Evolutionary conservation across 108 stramenopile species (phyloP), one percentile per base, ranked within the genome.

Genomic region (Cyclostephanos tholiformis): DNA sequence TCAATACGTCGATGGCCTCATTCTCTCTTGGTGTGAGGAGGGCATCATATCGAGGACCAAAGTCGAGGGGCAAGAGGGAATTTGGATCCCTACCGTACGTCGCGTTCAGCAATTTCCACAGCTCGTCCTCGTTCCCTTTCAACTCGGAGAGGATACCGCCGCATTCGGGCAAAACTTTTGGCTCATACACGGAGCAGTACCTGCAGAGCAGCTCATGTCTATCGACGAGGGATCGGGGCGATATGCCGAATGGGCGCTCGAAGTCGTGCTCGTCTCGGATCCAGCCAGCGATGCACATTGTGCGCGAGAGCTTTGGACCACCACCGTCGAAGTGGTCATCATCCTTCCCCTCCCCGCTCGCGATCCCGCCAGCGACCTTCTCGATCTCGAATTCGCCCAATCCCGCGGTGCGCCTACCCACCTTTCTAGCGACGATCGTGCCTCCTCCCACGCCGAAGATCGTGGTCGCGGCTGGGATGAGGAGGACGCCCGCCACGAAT

Each of bases 261-360:
- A 58, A 76, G 39, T 76, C 75, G 26, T 36, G 58, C 38, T 76
- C 65, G 26, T 65, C 63, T 41, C 43, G 6, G 16, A 65, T n/a
- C 75, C 75, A 76, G 25, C 75, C 75, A 13, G 56, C 59, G 53
- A 76, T 30, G 49, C 75, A 76, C 4, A 76, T 23, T 5, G 75
- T 76, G 16, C 64, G 35, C 30, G 38, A 44, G n/a, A 76, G 55
- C 32, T 65, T 56, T 4, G 57, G 67, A 41, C 41, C 41, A 12
- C 41, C 41, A 12, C 8, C 41, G 20, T 16, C 12, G 22, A 0
- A 7, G 36, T 23, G 9, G 8, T 44, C 48, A 6, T 23, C 22
- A 8, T 57, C 19, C 32, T 22, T 46, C n/a, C 19, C 46, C 17
- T 44, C 41, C n/a, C 11, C 60, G 6, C 36, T 17, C 25, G 0